Conservation (phyloP, 306 rosid genomes). For the Comarum palustre region DNA sequence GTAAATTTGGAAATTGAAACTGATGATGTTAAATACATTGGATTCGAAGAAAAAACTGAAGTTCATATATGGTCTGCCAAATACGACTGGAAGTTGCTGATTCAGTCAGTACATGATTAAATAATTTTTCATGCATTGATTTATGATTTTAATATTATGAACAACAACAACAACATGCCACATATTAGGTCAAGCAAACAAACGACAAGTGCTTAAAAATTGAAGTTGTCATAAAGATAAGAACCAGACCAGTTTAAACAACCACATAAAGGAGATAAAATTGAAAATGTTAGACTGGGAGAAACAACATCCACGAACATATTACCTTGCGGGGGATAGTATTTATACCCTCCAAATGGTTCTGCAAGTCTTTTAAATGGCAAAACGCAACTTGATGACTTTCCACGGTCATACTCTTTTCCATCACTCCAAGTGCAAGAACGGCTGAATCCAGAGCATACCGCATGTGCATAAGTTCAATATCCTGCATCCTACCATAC, state of each 20-base stretch:
- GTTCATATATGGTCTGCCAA: neutral
- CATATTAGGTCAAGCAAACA: conserved; percentile 6
- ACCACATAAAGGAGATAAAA: conserved; percentile 25
- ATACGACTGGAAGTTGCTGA: neutral
- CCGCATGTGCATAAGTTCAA: conserved; percentile 96
- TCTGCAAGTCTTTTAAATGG: conserved; percentile 74
- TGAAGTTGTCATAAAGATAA: conserved; percentile 20
- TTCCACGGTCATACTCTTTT: conserved; percentile 46
- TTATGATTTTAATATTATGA: neutral
- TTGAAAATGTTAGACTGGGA: conserved; percentile 24
- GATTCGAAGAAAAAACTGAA: conserved; percentile 10
- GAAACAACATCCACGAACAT: conserved; percentile 24
- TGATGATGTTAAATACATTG: conserved; percentile 15
- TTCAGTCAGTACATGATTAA: conserved; percentile 5
- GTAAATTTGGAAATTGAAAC: neutral
- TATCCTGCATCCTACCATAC: conserved; percentile 73
- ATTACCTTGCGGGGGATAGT: conserved; percentile 84
- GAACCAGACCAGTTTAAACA: conserved; percentile 31
- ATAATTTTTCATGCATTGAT: neutral
- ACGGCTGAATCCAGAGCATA: conserved; percentile 85
- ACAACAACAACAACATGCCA: conserved; percentile 18
- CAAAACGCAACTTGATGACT: conserved; percentile 50
- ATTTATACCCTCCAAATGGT: conserved; percentile 80
- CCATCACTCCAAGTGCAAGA: conserved; percentile 89
- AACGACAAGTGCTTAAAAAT: conserved; percentile 12